phyloP scores from a whole-genome alignment of 352 stramenopile genomes.

The Phytophthora foliorum region DNA sequence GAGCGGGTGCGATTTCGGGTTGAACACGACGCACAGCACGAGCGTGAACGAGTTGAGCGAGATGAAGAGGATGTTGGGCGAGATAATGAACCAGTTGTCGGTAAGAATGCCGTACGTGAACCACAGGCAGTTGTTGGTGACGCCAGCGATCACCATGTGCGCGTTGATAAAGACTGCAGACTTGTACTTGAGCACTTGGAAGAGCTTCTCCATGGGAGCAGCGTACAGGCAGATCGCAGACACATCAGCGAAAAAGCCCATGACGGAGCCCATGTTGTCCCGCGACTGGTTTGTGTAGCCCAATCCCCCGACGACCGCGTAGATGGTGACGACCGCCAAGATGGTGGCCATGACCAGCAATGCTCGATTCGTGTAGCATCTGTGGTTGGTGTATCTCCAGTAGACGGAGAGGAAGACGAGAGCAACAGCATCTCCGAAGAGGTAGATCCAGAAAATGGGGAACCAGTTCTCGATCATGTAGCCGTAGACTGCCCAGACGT shows the following conservation, averaged over 20 bases:
- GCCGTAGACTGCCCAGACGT: conserved; percentile 49
- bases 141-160: conserved; percentile 42
- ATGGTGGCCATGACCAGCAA: conserved; percentile 25
- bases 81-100: conserved; percentile 35
- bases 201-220: conserved; percentile 39
- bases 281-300: not conserved
- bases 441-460: conserved; percentile 55
- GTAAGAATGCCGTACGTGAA: conserved; percentile 32
- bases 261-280: conserved; percentile 7
- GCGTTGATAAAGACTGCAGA: conserved; percentile 53
- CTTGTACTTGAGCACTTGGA: conserved; percentile 42
- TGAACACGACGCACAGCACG: conserved; percentile 28
- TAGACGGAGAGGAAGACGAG: conserved; percentile 40
- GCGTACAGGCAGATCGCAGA: conserved; percentile 30
- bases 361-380: conserved; percentile 31
- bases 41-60: conserved; percentile 23
- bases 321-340: conserved; percentile 26
- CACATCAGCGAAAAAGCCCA: not conserved
- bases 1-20: conserved; percentile 21
- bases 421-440: conserved; percentile 39
- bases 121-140: conserved; percentile 48
- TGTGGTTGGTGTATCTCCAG: conserved; percentile 37
- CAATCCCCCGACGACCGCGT: not conserved
- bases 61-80: conserved; percentile 29
- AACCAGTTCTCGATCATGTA: conserved; percentile 52